phyloP scores from a whole-genome alignment of 2,329 filamentous ascomycete species.

The Podosphaera fusca region DNA sequence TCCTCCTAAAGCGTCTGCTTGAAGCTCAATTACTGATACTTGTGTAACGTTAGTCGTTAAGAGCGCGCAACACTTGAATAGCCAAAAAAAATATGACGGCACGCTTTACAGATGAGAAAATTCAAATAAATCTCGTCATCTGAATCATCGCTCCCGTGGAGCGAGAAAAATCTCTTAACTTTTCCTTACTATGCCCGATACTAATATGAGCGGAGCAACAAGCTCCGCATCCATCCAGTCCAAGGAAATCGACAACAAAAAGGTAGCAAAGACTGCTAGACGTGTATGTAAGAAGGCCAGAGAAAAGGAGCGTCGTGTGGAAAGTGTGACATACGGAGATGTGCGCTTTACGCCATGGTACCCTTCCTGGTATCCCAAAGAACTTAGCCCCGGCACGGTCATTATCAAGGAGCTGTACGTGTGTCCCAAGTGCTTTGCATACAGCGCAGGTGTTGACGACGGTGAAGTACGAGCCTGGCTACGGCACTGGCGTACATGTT shows the following conservation, averaged over 20 bases:
- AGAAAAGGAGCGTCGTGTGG: constrained; percentile 45
- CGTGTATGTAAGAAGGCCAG: neutral
- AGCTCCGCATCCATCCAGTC: neutral
- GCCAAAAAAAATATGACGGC: too few species aligned
- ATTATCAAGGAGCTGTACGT: constrained; percentile 51
- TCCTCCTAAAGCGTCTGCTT: too few species aligned
- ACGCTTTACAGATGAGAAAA: too few species aligned
- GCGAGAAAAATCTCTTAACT: neutral
- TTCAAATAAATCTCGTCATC: too few species aligned
- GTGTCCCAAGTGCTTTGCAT: constrained; percentile 87
- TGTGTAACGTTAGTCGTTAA: too few species aligned
- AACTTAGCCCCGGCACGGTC: constrained; percentile 19
- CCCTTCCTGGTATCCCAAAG: constrained; percentile 70
- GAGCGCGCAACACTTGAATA: too few species aligned
- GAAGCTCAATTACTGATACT: too few species aligned
- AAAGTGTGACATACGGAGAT: constrained; percentile 67
- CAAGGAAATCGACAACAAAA: neutral
- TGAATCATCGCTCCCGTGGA: too few species aligned
- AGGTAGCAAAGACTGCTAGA: neutral
- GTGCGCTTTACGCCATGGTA: constrained; percentile 80
- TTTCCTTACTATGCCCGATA: neutral
- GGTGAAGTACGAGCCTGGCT: constrained; percentile 29
- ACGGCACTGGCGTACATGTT: constrained; percentile 33
- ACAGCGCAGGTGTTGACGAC: constrained; percentile 32
- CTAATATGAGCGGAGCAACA: neutral